Conservation (phyloP, 169 alveolate species). For the Amoebophrya sp. region DNA sequence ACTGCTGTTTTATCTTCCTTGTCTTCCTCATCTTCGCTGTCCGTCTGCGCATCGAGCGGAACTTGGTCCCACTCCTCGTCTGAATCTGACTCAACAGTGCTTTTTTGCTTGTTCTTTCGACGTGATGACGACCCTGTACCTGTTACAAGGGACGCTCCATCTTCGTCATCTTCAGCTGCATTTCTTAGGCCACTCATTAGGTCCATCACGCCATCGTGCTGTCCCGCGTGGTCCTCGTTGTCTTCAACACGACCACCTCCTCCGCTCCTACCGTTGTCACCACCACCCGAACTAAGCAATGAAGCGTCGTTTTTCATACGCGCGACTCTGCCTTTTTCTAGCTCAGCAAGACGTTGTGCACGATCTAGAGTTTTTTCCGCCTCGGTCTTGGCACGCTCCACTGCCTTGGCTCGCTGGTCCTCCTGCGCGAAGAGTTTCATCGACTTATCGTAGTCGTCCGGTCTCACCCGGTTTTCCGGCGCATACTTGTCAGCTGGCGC, state of each 20-base stretch:
- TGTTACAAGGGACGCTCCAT: no score
- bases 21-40: background rate
- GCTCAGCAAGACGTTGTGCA: background rate
- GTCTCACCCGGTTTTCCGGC: background rate
- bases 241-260: no score
- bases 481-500: background rate
- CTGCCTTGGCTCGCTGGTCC: background rate
- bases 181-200: no score
- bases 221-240: no score
- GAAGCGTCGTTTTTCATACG: background rate
- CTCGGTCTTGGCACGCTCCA: background rate
- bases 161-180: background rate
- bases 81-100: no score
- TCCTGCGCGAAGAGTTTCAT: background rate
- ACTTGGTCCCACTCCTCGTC: background rate
- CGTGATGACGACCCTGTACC: no score
- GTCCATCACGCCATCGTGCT: no score
- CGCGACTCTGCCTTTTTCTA: background rate
- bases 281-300: background rate
- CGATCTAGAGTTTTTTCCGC: background rate
- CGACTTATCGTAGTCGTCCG: background rate
- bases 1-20: no score
- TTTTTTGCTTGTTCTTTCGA: no score
- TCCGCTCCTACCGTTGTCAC: background rate
- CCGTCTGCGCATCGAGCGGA: background rate